These are phyloP conservation scores for Amauroascus verrucosus DNA, from an alignment of 2,329 filamentous ascomycete genomes.

Conservation along the genomic window DNA sequence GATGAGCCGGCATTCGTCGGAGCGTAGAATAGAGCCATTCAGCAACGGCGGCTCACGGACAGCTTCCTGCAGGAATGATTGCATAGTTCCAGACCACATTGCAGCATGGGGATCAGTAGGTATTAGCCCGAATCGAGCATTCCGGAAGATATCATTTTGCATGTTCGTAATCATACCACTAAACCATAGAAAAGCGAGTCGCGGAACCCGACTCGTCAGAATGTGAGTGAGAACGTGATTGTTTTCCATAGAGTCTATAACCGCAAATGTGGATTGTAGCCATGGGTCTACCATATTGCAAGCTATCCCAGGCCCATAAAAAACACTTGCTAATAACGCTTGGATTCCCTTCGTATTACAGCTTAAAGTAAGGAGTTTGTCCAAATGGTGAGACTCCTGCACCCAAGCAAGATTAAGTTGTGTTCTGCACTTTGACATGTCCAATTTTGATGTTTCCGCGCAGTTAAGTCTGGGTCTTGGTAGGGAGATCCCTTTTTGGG, in stretches of 20 bases:
- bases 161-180: slow-evolving; percentile 20
- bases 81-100: slow-evolving; percentile 23
- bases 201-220: slow-evolving; percentile 21
- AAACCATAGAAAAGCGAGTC: slow-evolving; percentile 23
- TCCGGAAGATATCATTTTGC: slow-evolving; percentile 16
- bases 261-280: slow-evolving; percentile 23
- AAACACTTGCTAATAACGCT: slow-evolving; percentile 21
- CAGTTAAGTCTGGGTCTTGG: not conserved
- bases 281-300: slow-evolving; percentile 25
- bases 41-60: slow-evolving; percentile 13
- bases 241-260: slow-evolving; percentile 18
- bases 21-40: slow-evolving; percentile 16
- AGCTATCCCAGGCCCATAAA: slow-evolving; percentile 22
- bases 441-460: not conserved
- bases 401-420: not conserved
- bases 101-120: slow-evolving; percentile 23
- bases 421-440: not conserved
- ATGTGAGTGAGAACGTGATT: slow-evolving; percentile 20
- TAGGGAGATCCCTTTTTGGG: not conserved
- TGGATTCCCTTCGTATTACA: slow-evolving; percentile 20
- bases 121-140: slow-evolving; percentile 20
- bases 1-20: slow-evolving; percentile 25
- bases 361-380: slow-evolving; percentile 22
- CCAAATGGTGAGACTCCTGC: not conserved
- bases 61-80: slow-evolving; percentile 23